A percentile compares a stretch with the other conserved stretches of the same genome.
These are phyloP conservation scores for Flaveria floridana DNA, from an alignment of 140 eudicot genomes.

Conservation along the genomic window DNA sequence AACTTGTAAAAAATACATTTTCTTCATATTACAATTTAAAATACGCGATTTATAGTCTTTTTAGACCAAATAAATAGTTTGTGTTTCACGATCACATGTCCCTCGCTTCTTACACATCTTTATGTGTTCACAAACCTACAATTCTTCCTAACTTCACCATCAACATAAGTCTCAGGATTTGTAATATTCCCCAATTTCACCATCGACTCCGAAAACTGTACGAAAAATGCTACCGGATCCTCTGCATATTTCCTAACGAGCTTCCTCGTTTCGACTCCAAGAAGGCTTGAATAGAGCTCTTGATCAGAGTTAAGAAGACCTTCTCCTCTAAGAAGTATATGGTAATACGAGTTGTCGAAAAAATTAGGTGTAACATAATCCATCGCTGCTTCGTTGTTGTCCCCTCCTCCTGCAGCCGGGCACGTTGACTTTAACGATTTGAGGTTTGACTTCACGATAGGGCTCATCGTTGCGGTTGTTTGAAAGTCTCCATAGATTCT, in stretches of 20 bases:
- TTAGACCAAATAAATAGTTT: too few species aligned
- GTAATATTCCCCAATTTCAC: slow-evolving; percentile 89
- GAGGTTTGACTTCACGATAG: slow-evolving; percentile 49
- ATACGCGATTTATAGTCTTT: not conserved
- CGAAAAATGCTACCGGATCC: slow-evolving; percentile 61
- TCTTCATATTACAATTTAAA: not conserved
- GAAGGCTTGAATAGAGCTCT: slow-evolving; percentile 68
- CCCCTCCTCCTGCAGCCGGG: slow-evolving; percentile 65
- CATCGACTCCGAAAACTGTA: slow-evolving; percentile 86
- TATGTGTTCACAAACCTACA: slow-evolving; percentile 84
- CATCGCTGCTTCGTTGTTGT: slow-evolving; percentile 66
- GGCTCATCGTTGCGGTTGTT: slow-evolving; percentile 50
- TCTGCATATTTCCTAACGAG: slow-evolving; percentile 70
- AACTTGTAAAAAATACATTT: not conserved
- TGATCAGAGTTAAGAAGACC: slow-evolving; percentile 87
- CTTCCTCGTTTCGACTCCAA: slow-evolving; percentile 63
- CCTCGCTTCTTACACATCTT: not conserved
- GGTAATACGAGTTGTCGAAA: slow-evolving; percentile 85
- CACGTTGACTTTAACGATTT: slow-evolving; percentile 55
- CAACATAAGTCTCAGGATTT: slow-evolving; percentile 58
- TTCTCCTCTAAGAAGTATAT: slow-evolving; percentile 67
- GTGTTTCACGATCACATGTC: too few species aligned
- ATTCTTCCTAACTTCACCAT: slow-evolving; percentile 89
- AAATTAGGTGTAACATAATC: slow-evolving; percentile 68
- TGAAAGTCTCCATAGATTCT: slow-evolving; percentile 81